phyloP scores from a whole-genome alignment of 176 grass and related monocot genomes.

The Phragmites australis region DNA sequence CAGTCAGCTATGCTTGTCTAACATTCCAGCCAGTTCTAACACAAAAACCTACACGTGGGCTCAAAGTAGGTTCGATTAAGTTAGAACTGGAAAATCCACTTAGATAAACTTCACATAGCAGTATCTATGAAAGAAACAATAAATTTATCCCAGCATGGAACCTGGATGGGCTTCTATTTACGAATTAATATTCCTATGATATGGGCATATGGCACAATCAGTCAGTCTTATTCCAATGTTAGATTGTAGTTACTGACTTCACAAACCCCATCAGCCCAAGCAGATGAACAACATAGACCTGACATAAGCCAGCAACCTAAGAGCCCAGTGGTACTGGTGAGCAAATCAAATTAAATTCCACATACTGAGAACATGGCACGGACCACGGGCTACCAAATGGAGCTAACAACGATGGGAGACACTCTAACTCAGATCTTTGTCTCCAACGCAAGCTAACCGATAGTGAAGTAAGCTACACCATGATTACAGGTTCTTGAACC shows the following conservation, averaged over 20 bases:
- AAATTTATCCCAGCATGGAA: background rate
- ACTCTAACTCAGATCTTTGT: background rate
- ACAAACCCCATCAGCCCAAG: conserved; percentile 1
- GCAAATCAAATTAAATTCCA: conserved; percentile 33
- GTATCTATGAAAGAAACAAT: background rate
- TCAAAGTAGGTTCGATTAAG: background rate
- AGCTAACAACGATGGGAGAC: background rate
- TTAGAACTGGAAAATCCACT: background rate
- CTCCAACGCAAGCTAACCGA: background rate
- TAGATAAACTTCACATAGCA: background rate
- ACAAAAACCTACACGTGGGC: background rate
- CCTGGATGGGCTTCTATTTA: background rate
- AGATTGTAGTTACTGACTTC: conserved; percentile 7
- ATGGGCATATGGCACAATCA: background rate
- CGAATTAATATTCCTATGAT: conserved; percentile 7
- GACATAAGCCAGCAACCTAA: conserved; percentile 10
- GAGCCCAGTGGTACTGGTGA: background rate
- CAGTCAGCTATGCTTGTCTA: background rate
- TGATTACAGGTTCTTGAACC: conserved; percentile 28
- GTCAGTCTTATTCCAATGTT: background rate
- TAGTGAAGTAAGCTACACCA: background rate
- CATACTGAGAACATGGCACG: background rate
- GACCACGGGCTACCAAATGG: conserved; percentile 30
- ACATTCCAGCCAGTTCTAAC: conserved; percentile 4
- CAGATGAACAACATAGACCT: conserved; percentile 15